These are phyloP conservation scores for Cercophora samala DNA, from an alignment of 495 filamentous ascomycete genomes.

Conservation along the genomic window DNA sequence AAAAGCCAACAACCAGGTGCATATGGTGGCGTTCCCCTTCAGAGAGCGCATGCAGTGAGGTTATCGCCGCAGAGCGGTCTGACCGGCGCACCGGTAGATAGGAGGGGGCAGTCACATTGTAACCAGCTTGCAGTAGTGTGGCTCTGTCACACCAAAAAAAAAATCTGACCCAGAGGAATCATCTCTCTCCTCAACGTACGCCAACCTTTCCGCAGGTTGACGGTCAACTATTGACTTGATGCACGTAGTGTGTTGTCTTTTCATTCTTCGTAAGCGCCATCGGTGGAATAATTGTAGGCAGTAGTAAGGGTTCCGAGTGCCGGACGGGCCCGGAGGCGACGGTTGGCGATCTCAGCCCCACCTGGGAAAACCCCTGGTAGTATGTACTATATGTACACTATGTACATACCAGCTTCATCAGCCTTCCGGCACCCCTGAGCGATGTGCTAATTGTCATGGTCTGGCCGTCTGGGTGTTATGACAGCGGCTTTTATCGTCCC, in stretches of 20 bases:
- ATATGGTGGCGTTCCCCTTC: not conserved
- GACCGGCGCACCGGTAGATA: not conserved
- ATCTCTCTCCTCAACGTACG: not conserved
- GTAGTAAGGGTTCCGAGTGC: not conserved
- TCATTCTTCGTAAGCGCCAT: too few species aligned
- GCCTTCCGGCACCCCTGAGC: not conserved
- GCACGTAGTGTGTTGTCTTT: too few species aligned
- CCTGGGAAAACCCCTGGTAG: not conserved
- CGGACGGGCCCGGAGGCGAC: not conserved
- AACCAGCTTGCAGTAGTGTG: not conserved
- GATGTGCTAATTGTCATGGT: not conserved
- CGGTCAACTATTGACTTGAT: too few species aligned
- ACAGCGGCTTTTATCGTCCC: not conserved
- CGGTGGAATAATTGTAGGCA: too few species aligned
- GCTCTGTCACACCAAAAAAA: not conserved
- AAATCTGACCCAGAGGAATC: too few species aligned
- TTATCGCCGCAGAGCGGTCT: not conserved
- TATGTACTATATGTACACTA: too few species aligned
- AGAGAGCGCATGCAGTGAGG: not conserved
- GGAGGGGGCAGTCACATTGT: not conserved
- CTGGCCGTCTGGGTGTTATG: not conserved
- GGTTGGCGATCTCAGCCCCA: not conserved
- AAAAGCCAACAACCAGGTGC: not conserved
- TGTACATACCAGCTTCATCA: not conserved
- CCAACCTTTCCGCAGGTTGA: not conserved